These are phyloP conservation scores for Oidiodendron maius DNA, from an alignment of 495 filamentous ascomycete species.

Conservation along the genomic window DNA sequence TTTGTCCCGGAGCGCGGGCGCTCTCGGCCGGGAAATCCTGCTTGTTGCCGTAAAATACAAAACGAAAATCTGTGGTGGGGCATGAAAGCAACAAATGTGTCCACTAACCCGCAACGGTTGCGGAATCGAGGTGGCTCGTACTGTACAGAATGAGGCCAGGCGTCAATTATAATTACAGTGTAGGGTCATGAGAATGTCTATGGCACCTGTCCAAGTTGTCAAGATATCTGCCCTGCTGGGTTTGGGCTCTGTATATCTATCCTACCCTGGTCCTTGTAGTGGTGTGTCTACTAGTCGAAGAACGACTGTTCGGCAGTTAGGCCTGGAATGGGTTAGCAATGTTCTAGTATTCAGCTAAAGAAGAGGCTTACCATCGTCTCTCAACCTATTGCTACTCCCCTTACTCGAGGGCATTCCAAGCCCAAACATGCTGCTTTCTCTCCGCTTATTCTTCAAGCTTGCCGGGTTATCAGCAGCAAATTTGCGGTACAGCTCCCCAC, in stretches of 20 bases:
- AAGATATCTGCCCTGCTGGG: slow-evolving; percentile 3
- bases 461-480: slow-evolving; percentile 8
- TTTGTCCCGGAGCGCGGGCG: no score
- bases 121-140: neutral
- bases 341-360: neutral
- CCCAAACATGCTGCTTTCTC: slow-evolving; percentile 54
- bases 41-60: no score
- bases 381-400: slow-evolving; percentile 14
- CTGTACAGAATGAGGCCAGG: slow-evolving; percentile 1
- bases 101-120: no score
- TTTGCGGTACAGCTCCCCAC: slow-evolving; percentile 25
- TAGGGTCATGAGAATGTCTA: slow-evolving; percentile 6
- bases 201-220: slow-evolving; percentile 19
- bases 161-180: slow-evolving; percentile 11
- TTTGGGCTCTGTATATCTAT: no score
- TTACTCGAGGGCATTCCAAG: slow-evolving; percentile 29
- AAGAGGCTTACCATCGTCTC: slow-evolving; percentile 18
- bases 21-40: no score
- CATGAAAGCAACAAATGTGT: no score
- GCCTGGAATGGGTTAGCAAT: slow-evolving; percentile 9
- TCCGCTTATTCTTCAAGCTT: slow-evolving; percentile 45
- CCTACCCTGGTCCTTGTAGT: no score
- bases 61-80: no score
- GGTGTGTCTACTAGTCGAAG: slow-evolving; percentile 19
- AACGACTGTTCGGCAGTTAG: slow-evolving; percentile 23